Evolutionary conservation across 2,329 filamentous ascomycete genomes (phyloP).

Genomic region (Fusarium newnesense): DNA sequence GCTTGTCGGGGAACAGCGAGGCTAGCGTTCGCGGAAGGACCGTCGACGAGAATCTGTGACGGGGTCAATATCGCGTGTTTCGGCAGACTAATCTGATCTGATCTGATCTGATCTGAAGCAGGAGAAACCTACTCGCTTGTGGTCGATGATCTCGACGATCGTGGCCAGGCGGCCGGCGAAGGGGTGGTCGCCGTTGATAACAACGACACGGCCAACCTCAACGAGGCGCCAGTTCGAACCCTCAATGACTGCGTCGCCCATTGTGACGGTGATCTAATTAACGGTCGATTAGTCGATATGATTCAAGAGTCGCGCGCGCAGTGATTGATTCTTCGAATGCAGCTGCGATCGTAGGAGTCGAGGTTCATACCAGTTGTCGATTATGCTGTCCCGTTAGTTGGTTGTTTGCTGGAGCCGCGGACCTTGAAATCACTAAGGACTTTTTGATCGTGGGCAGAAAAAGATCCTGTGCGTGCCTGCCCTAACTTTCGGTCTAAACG

Average conservation of each 20-base stretch:
- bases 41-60: slow-evolving; percentile 90
- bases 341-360: slow-evolving; percentile 44
- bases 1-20: slow-evolving; percentile 88
- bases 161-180: slow-evolving; percentile 87
- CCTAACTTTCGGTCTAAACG: slow-evolving; percentile 47
- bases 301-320: slow-evolving; percentile 40
- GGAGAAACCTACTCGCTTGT: slow-evolving; percentile 92
- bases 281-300: slow-evolving; percentile 48
- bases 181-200: slow-evolving; percentile 83
- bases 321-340: slow-evolving; percentile 40
- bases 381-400: slow-evolving; percentile 53
- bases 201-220: slow-evolving; percentile 97
- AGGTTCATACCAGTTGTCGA: slow-evolving; percentile 54
- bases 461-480: slow-evolving; percentile 49
- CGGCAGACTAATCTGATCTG: slow-evolving; percentile 7
- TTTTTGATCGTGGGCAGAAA: slow-evolving; percentile 56
- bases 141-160: slow-evolving; percentile 99
- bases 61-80: slow-evolving; percentile 41
- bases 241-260: slow-evolving; percentile 86
- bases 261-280: slow-evolving; percentile 71
- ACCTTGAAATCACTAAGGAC: slow-evolving; percentile 53
- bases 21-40: slow-evolving; percentile 84
- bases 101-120: slow-evolving; percentile 6
- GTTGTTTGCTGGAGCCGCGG: slow-evolving; percentile 51
- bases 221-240: slow-evolving; percentile 92